phyloP scores from a whole-genome alignment of 2,329 filamentous ascomycete genomes.

The Cordyceps fumosorosea region DNA sequence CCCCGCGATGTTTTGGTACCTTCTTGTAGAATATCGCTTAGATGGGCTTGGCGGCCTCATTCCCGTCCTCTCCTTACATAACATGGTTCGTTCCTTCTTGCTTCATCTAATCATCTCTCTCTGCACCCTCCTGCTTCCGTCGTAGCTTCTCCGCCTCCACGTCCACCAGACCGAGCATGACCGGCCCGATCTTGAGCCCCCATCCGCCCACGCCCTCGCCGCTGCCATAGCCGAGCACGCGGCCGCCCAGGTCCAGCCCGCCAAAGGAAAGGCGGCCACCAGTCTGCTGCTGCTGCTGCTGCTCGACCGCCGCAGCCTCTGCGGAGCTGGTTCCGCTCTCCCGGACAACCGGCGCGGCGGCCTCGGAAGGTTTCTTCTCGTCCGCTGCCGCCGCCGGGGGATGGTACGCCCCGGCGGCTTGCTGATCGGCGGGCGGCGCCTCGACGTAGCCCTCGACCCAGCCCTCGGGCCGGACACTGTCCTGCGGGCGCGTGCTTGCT shows the following conservation, averaged over 20 bases:
- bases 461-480: not conserved
- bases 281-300: not conserved
- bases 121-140: not conserved
- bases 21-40: not conserved
- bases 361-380: not conserved
- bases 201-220: not conserved
- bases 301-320: not conserved
- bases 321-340: too few relatives aligned
- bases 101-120: not conserved
- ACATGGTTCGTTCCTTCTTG: not conserved
- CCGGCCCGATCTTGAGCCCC: conserved; percentile 1
- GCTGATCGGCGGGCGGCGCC: not conserved
- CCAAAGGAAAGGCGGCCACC: not conserved
- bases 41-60: not conserved
- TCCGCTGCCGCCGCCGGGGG: not conserved
- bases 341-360: too few relatives aligned
- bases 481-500: not conserved
- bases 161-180: not conserved
- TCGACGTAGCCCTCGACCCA: conserved; percentile 5
- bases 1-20: not conserved
- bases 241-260: not conserved
- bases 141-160: not conserved
- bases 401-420: not conserved
- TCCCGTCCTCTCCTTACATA: not conserved
- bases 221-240: not conserved